Conservation (phyloP, 2,329 filamentous ascomycete genomes). For the Bipolaris bicolor region DNA sequence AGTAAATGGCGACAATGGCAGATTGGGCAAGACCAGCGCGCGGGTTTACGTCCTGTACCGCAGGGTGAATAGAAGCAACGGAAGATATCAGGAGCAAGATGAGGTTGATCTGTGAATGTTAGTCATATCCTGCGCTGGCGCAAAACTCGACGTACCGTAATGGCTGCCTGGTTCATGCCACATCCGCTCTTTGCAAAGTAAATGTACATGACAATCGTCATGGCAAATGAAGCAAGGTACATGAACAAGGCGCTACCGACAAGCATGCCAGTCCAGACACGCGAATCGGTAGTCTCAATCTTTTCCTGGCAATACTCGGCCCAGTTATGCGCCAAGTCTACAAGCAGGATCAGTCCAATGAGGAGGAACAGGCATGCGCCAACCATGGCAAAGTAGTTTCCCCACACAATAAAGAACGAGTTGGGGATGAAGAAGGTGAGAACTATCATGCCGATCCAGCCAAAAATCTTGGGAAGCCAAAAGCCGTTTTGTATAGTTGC, state of each 20-base stretch:
- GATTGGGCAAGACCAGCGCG: constrained; percentile 96
- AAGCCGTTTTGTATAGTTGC: constrained; percentile 96
- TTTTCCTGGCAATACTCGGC: constrained; percentile 93
- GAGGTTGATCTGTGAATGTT: constrained; percentile 70
- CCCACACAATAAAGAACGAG: constrained; percentile 92
- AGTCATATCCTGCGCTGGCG: background rate
- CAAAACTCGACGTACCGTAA: constrained; percentile 64
- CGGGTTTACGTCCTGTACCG: constrained; percentile 88
- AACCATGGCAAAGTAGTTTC: constrained; percentile 87
- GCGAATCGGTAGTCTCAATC: constrained; percentile 88
- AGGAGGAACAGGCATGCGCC: constrained; percentile 93
- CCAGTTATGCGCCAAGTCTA: constrained; percentile 96
- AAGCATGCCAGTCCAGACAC: constrained; percentile 81
- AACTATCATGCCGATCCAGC: constrained; percentile 86
- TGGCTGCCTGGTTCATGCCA: constrained; percentile 95
- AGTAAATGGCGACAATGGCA: constrained; percentile 96
- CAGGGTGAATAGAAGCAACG: constrained; percentile 84
- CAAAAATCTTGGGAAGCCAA: constrained; percentile 94
- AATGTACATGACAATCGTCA: constrained; percentile 96
- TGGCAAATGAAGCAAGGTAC: constrained; percentile 87
- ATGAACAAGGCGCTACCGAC: constrained; percentile 93
- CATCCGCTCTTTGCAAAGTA: constrained; percentile 87
- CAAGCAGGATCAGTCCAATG: constrained; percentile 86
- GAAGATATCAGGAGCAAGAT: constrained; percentile 82
- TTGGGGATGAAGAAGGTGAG: constrained; percentile 96